phyloP scores from a whole-genome alignment of 345 rosid species.

The Pelargonium nanum region DNA sequence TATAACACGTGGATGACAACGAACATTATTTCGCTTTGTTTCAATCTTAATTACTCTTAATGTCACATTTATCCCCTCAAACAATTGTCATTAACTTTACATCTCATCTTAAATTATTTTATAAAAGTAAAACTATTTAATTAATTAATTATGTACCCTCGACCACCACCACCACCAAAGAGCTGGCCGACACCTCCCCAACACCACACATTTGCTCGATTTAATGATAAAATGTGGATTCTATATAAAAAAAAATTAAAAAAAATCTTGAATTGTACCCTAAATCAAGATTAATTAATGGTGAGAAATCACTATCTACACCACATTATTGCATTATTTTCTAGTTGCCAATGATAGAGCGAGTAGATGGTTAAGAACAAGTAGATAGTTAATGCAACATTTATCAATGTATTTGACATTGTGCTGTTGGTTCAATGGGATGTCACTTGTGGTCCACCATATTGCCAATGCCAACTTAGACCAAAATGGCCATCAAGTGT shows the following conservation, averaged over 20 bases:
- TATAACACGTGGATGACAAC: not conserved
- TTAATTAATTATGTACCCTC: not conserved
- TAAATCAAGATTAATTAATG: not conserved
- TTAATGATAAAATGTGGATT: too few relatives aligned
- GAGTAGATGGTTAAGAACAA: not conserved
- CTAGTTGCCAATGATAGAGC: not conserved
- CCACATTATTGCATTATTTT: not conserved
- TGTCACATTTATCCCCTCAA: too few relatives aligned
- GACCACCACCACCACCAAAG: too few relatives aligned
- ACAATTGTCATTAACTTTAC: slow-evolving; percentile 12
- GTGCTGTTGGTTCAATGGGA: not conserved
- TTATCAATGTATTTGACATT: not conserved
- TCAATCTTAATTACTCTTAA: not conserved
- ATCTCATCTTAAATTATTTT: slow-evolving; percentile 7
- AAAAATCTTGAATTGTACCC: too few relatives aligned
- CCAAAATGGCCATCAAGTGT: too few relatives aligned
- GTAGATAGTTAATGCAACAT: not conserved
- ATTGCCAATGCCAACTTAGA: not conserved
- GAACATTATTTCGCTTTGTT: not conserved
- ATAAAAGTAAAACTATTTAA: not conserved
- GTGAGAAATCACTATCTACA: not conserved
- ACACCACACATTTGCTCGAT: too few relatives aligned
- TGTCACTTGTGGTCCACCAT: not conserved
- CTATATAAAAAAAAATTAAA: too few relatives aligned
- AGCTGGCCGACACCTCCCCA: not conserved